phyloP scores from a whole-genome alignment of 331 rosid genomes.

The Malus hybrid region DNA sequence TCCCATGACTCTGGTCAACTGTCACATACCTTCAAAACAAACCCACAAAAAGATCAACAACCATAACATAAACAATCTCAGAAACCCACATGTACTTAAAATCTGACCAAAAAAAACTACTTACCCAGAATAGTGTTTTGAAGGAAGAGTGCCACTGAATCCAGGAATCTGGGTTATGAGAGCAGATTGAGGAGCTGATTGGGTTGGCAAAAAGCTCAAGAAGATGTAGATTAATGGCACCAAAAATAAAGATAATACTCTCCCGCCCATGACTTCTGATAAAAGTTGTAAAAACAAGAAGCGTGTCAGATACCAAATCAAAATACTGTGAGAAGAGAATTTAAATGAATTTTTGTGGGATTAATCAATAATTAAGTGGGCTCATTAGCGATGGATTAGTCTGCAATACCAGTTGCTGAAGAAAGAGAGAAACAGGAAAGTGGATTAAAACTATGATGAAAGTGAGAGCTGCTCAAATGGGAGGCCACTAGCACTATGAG shows the following conservation, averaged over 20 bases:
- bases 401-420: background rate
- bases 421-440: no score
- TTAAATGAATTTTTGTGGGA: background rate
- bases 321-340: background rate
- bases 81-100: background rate
- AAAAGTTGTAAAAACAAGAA: background rate
- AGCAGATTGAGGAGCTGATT: slow-evolving; percentile 59
- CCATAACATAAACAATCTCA: background rate
- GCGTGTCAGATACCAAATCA: background rate
- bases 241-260: background rate
- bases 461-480: background rate
- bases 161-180: slow-evolving; percentile 54
- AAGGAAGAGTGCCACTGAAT: slow-evolving; percentile 51
- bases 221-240: slow-evolving; percentile 3
- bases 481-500: background rate
- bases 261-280: slow-evolving; percentile 11
- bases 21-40: slow-evolving; percentile 58
- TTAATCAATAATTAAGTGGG: no score
- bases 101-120: background rate
- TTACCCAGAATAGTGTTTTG: slow-evolving; percentile 79
- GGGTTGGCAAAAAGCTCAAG: slow-evolving; percentile 22
- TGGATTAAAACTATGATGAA: background rate
- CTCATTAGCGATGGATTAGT: background rate
- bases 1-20: slow-evolving; percentile 48
- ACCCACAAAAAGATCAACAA: background rate